These are phyloP conservation scores for Cadophora luteo-olivacea DNA, from an alignment of 2,329 filamentous ascomycete genomes.

Conservation along the genomic window DNA sequence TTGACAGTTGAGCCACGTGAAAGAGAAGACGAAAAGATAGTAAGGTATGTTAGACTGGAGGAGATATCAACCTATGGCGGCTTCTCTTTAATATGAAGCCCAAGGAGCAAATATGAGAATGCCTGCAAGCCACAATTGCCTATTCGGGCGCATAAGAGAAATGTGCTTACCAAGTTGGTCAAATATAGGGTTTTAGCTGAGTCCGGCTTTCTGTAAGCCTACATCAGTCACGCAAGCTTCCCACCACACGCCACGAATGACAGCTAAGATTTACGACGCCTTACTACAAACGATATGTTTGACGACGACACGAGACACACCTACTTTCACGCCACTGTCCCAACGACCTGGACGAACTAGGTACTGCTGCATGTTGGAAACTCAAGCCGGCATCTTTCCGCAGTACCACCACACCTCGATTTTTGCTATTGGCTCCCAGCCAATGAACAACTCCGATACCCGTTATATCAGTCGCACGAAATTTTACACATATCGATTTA, in stretches of 20 bases:
- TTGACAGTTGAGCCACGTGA: constrained; percentile 92
- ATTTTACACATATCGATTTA: constrained; percentile 18
- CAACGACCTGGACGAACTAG: constrained; percentile 23
- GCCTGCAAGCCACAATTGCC: constrained; percentile 28
- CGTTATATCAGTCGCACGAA: background rate
- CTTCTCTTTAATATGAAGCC: constrained; percentile 32
- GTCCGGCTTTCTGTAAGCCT: constrained; percentile 61
- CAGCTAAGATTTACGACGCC: constrained; percentile 21
- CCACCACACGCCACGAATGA: constrained; percentile 10
- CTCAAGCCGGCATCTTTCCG: constrained; percentile 1
- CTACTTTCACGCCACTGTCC: constrained; percentile 28
- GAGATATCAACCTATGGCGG: constrained; percentile 32
- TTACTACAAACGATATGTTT: constrained; percentile 29
- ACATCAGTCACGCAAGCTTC: constrained; percentile 16
- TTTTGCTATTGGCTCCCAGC: background rate
- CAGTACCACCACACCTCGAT: constrained; percentile 17
- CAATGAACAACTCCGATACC: constrained; percentile 15
- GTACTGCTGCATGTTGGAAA: constrained; percentile 23
- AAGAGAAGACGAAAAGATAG: constrained; percentile 98
- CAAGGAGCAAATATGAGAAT: constrained; percentile 25
- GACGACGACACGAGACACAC: constrained; percentile 35
- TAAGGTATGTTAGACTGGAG: constrained; percentile 64
- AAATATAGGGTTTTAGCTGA: constrained; percentile 62
- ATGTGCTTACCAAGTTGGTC: constrained; percentile 40
- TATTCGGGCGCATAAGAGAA: constrained; percentile 29